Conservation (phyloP, 257 asterid species). For the Jaltomata sinuosa region DNA sequence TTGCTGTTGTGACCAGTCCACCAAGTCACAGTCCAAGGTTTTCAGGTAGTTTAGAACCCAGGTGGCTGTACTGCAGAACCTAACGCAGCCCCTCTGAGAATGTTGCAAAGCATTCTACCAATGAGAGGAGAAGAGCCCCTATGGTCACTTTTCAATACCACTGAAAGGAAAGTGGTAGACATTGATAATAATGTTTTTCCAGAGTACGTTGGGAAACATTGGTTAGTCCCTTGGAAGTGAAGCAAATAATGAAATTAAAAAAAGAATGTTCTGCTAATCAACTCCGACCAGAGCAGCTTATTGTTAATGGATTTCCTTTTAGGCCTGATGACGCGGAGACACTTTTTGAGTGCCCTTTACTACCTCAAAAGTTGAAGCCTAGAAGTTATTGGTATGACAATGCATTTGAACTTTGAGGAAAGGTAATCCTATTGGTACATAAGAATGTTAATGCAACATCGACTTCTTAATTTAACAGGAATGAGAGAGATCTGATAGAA, state of each 20-base stretch:
- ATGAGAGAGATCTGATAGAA: conserved; percentile 9
- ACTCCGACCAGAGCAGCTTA: conserved; percentile 78
- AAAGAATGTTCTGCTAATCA: conserved; percentile 72
- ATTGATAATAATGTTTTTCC: conserved; percentile 53
- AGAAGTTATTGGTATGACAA: conserved; percentile 89
- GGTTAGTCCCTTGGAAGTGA: conserved; percentile 76
- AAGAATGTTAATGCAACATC: conserved; percentile 14
- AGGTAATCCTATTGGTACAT: conserved; percentile 24
- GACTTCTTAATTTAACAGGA: neutral
- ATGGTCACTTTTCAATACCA: conserved; percentile 50
- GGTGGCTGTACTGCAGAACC: conserved; percentile 54
- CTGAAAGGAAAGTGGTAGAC: conserved; percentile 33
- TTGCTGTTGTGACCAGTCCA: conserved; percentile 35
- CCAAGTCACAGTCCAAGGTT: conserved; percentile 44
- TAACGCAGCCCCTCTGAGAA: conserved; percentile 22
- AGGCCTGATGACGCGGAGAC: conserved; percentile 70
- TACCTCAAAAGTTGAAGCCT: conserved; percentile 69
- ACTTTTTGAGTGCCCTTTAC: conserved; percentile 59
- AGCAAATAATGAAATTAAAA: conserved; percentile 76
- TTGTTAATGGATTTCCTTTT: conserved; percentile 67
- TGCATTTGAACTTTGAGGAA: conserved; percentile 57
- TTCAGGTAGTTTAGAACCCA: conserved; percentile 57
- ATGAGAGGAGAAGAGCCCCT: conserved; percentile 45
- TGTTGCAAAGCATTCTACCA: too few relatives aligned
- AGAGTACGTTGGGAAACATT: conserved; percentile 56